Evolutionary conservation across 2,329 filamentous ascomycete species (phyloP).

Genomic region (Pyricularia sp.): DNA sequence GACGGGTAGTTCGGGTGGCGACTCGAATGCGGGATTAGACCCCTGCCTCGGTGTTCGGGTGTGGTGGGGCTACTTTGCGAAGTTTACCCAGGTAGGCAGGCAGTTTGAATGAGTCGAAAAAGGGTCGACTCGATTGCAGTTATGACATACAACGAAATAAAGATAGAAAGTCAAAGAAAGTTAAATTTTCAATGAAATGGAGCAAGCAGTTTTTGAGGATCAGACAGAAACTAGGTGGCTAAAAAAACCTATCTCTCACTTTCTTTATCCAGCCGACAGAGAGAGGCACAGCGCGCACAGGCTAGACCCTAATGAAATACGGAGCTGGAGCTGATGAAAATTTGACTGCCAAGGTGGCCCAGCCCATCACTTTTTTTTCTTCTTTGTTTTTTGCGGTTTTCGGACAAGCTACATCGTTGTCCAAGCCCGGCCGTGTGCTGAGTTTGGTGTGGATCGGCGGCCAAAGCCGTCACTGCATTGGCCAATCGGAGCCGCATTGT

Average conservation of each 20-base stretch:
- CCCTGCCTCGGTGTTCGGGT: neutral
- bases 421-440: neutral
- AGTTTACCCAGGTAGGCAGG: neutral
- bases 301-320: neutral
- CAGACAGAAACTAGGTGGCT: neutral
- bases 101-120: too few relatives aligned
- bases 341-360: neutral
- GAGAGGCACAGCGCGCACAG: neutral
- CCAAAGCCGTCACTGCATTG: neutral
- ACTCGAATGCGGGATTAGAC: neutral
- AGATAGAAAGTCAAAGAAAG: neutral
- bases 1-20: neutral
- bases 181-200: neutral
- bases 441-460: neutral
- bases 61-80: neutral
- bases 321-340: neutral
- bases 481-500: slow-evolving; percentile 3
- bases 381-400: neutral
- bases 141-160: too few relatives aligned
- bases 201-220: neutral
- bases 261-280: neutral
- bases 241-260: neutral
- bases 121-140: too few relatives aligned
- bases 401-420: neutral
- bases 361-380: neutral